These are phyloP conservation scores for Neospermospora avenae DNA, from an alignment of 2,329 filamentous ascomycete species.

Conservation along the genomic window DNA sequence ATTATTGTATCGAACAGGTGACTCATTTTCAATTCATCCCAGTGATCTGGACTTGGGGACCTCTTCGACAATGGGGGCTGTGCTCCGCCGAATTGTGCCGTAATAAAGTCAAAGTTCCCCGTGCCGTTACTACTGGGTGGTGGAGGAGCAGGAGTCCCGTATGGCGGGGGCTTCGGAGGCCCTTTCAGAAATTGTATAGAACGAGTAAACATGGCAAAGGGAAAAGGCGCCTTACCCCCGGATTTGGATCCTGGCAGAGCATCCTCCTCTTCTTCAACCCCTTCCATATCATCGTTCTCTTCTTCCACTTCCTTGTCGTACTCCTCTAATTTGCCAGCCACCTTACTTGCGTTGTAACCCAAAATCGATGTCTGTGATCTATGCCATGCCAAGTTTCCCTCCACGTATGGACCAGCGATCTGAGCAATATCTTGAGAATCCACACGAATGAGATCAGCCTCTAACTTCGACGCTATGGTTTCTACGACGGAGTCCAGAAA, in stretches of 20 bases:
- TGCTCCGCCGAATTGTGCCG: constrained; percentile 26
- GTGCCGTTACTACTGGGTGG: background rate
- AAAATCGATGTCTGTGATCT: constrained; percentile 50
- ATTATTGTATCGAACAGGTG: constrained; percentile 56
- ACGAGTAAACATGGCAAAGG: too few relatives aligned
- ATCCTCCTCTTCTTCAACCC: constrained; percentile 39
- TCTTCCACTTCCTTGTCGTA: constrained; percentile 41
- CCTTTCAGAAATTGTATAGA: too few relatives aligned
- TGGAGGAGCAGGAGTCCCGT: background rate
- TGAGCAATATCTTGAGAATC: constrained; percentile 68
- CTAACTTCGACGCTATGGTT: constrained; percentile 56
- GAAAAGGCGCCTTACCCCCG: background rate
- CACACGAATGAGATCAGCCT: constrained; percentile 65
- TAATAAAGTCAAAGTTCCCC: background rate
- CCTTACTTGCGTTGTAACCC: constrained; percentile 53
- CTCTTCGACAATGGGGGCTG: background rate
- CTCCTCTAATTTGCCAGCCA: constrained; percentile 51
- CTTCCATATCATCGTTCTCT: constrained; percentile 26
- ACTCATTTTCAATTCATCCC: constrained; percentile 60
- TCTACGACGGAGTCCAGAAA: constrained; percentile 61
- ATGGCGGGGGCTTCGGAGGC: background rate
- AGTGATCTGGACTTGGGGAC: constrained; percentile 41
- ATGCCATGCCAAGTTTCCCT: constrained; percentile 51
- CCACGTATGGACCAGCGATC: constrained; percentile 66
- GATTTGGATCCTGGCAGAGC: background rate